phyloP scores from a whole-genome alignment of 2,329 filamentous ascomycete species.

The Aspergillus quadricinctus region DNA sequence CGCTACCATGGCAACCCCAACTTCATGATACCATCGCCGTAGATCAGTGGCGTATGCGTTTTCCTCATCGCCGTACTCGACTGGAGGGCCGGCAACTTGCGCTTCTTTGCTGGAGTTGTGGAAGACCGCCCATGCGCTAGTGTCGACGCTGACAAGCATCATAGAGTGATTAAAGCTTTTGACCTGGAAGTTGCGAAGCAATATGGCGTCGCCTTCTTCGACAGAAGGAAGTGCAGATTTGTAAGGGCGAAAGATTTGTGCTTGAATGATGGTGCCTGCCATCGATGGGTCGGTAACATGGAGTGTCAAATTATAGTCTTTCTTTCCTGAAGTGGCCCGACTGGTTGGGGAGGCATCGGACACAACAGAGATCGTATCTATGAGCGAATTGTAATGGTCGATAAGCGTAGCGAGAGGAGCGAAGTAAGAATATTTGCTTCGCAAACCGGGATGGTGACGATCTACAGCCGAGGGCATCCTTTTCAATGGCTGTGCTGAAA shows the following conservation, averaged over 20 bases:
- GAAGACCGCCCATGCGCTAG: conserved; percentile 47
- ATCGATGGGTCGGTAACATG: conserved; percentile 44
- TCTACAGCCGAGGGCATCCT: conserved; percentile 13
- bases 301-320: conserved; percentile 39
- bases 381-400: conserved; percentile 36
- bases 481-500: conserved; percentile 3
- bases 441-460: conserved; percentile 32
- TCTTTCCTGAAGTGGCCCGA: conserved; percentile 34
- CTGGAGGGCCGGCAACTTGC: conserved; percentile 33
- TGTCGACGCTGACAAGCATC: conserved; percentile 38
- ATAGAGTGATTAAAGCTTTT: conserved; percentile 37
- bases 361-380: conserved; percentile 43
- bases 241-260: conserved; percentile 40
- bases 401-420: conserved; percentile 39
- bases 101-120: conserved; percentile 22
- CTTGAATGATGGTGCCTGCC: conserved; percentile 34
- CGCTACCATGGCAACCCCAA: conserved; percentile 31
- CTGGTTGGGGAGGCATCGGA: conserved; percentile 26
- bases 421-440: conserved; percentile 42
- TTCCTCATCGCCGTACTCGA: conserved; percentile 40
- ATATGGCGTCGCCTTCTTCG: conserved; percentile 37
- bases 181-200: conserved; percentile 46
- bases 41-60: conserved; percentile 30
- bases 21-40: conserved; percentile 39
- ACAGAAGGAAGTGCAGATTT: conserved; percentile 36